A percentile compares a stretch with the other conserved stretches of the same genome.
These are phyloP conservation scores for Noccaea bulbosa DNA, from an alignment of 345 rosid genomes.

Conservation along the genomic window DNA sequence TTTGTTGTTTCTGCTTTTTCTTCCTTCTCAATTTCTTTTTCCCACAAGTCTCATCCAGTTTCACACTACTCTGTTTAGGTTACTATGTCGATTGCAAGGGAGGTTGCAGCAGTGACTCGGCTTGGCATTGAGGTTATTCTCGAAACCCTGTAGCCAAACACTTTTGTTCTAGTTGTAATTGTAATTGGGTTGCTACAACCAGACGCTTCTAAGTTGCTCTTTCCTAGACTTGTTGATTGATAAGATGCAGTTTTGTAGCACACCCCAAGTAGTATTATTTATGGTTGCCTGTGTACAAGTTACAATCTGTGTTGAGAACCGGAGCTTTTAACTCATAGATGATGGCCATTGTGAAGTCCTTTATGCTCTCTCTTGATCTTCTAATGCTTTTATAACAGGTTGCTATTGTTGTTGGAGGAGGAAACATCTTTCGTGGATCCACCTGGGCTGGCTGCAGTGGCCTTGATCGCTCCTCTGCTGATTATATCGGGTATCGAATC, in stretches of 20 bases:
- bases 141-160: too few relatives aligned
- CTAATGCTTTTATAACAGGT: constrained; percentile 51
- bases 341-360: not conserved
- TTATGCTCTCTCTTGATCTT: constrained; percentile 17
- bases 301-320: constrained; percentile 4
- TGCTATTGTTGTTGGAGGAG: constrained; percentile 96
- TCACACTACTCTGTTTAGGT: constrained; percentile 49
- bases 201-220: not conserved
- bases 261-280: not conserved
- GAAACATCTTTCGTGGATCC: constrained; percentile 91
- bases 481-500: constrained; percentile 77
- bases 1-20: constrained; percentile 12
- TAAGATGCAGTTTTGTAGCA: not conserved
- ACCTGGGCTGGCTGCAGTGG: constrained; percentile 95
- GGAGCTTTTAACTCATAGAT: not conserved
- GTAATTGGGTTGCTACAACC: not conserved
- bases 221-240: constrained; percentile 19
- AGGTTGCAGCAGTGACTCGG: constrained; percentile 87
- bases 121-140: constrained; percentile 81
- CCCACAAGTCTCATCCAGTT: constrained; percentile 27
- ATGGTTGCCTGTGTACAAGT: not conserved
- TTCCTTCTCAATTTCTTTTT: not conserved
- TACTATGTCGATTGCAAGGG: constrained; percentile 95
- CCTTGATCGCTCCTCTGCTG: constrained; percentile 98
- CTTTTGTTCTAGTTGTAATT: not conserved